Evolutionary conservation across 75 land plant genomes (phyloP).

Genomic region (Sequoiadendron giganteum): DNA sequence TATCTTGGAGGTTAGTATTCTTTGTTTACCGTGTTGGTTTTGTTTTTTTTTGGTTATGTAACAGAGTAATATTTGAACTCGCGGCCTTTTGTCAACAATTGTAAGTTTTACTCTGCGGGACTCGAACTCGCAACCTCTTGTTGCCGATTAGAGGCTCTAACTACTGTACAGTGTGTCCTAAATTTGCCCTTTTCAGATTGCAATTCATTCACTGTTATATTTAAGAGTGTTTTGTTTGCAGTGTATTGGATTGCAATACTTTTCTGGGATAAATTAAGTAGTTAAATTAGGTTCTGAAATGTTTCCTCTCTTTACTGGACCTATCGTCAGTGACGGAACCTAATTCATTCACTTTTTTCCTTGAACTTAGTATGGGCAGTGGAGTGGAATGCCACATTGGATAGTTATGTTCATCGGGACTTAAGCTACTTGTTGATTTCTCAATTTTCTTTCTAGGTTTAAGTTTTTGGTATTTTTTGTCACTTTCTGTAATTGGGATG

Average conservation of each 20-base stretch:
- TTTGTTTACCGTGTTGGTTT: neutral
- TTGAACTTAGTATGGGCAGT: neutral
- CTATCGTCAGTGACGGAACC: no score
- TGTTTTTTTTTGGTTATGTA: neutral
- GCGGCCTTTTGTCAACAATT: neutral
- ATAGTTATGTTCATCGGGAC: neutral
- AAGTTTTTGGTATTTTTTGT: neutral
- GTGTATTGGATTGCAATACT: no score
- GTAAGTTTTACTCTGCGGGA: neutral
- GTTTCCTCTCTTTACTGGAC: no score
- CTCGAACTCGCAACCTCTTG: neutral
- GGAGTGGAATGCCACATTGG: neutral
- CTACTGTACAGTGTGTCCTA: neutral
- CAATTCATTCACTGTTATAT: neutral
- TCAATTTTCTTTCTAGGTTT: neutral
- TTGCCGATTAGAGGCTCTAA: neutral
- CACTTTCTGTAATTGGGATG: neutral
- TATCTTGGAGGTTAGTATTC: slow-evolving; percentile 49
- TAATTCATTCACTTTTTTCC: no score
- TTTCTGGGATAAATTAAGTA: no score
- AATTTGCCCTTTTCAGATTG: neutral
- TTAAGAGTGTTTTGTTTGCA: neutral
- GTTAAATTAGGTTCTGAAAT: no score
- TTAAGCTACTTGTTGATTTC: neutral
- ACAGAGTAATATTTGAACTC: neutral